Percentiles rank a stretch among this genome's conserved stretches.
Evolutionary conservation across 805 yeast species (phyloP).

Genomic region (Wickerhamomyces bisporus): DNA sequence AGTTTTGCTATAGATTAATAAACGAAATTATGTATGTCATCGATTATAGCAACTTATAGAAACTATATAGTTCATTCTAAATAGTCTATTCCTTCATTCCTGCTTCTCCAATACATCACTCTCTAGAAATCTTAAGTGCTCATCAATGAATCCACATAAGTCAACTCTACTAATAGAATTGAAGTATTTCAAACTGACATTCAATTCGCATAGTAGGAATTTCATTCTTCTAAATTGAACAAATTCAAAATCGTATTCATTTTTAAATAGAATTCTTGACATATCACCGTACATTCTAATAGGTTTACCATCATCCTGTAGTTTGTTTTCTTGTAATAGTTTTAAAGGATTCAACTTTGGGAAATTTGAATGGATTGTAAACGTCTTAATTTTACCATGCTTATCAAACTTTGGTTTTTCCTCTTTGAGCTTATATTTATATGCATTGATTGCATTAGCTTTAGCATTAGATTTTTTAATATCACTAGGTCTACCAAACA

Average conservation of each 20-base stretch:
- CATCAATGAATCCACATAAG: constrained; percentile 42
- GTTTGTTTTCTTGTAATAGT: constrained; percentile 7
- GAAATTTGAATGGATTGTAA: constrained; percentile 34
- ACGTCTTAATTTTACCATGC: constrained; percentile 18
- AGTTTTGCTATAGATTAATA: too few species aligned
- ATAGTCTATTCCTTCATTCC: neutral
- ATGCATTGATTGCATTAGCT: too few species aligned
- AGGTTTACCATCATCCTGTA: constrained; percentile 14
- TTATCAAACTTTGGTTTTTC: constrained; percentile 4
- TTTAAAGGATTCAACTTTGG: constrained; percentile 32
- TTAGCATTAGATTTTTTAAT: too few species aligned
- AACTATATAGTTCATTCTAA: too few species aligned
- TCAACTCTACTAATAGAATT: constrained; percentile 35
- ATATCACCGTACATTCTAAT: constrained; percentile 23
- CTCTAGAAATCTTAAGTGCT: constrained; percentile 39
- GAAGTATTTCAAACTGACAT: constrained; percentile 41
- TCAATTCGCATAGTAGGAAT: constrained; percentile 44
- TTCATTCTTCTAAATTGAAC: constrained; percentile 54
- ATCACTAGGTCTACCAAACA: too few species aligned
- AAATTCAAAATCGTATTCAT: constrained; percentile 42
- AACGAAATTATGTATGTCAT: too few species aligned
- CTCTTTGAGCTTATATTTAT: neutral
- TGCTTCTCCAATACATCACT: neutral
- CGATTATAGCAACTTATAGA: too few species aligned
- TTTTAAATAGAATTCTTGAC: constrained; percentile 1